Base-by-base conservation (phyloP, 2,329 filamentous ascomycete species). In the Colletotrichum sp. region DNA sequence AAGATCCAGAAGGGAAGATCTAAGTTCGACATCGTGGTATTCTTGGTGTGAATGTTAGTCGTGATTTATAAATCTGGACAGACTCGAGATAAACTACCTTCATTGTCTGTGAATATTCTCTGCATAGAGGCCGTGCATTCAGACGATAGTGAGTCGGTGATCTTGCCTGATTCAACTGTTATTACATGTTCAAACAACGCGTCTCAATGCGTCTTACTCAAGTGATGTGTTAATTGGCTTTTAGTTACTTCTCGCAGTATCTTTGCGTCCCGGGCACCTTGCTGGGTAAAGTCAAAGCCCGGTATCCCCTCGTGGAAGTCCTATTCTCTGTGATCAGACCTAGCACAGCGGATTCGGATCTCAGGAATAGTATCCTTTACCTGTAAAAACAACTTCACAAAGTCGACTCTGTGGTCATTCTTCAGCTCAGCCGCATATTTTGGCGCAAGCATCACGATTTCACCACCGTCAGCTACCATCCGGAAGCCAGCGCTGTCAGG, bases 1-100 rank as follows among this genome's bases (percentile, higher is more conserved):
- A 8, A 89, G n/a, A 8, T 76, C 57, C 3, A 76, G 70, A 8
- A 76, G 72, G 8, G 62, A 44, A 1, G 61, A 52, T 19, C 68
- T 44, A 1, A 71, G 27, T 22, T 70, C 59, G 6, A 65, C 57
- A 32, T 12, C 78, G 75, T 16, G 77, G 71, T 34, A 79, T 78
- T 69, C 81, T 88, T 39, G 2, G 6, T 19, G 19, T 4, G 12
- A 4, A 19, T 29, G 15, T 70, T 44, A 70, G 36, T 30, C 12
- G 12, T 52, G n/a, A 13, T 13, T 22, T 8, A 22, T 5, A 4
- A 22, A 6, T 52, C 9, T 13, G n/a, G 6, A 13, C 8, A 22
- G 2, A 25, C 8, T 16, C 5, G 8, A 7, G 25, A 34, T 3
- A 19, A 57, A 3, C 2, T 66, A 71, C 69, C 69, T 12, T 71